Base-by-base conservation (phyloP, 2,329 filamentous ascomycete genomes). In the Falciphora oryzae region DNA sequence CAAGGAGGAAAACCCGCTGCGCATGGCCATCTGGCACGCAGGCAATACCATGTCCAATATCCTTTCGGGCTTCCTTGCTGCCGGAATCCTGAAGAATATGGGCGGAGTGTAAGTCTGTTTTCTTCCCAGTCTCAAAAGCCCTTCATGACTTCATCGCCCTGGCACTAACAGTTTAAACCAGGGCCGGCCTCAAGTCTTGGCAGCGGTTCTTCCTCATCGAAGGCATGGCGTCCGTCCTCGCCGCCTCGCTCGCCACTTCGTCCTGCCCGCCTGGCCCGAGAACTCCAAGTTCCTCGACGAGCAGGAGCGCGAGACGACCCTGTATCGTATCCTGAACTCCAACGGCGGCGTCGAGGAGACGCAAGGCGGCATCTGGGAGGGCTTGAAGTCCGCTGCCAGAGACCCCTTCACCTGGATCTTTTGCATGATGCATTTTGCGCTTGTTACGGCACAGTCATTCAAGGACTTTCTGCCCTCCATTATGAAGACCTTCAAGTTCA, bases 161-260 rank as follows among this genome's bases (percentile, higher is more conserved):
- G 29, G 6, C 29, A 35, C 32, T 35, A 35, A 35, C 32, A 35
- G 2, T 13, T 29, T 13, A 11, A 35, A 13, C 13, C 38, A 50
- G 38, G 18, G 58, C 28, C 22, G 32, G 60, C 10, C 22, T 61
- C 31, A 31, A 53, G n/a, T 50, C 60, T 7, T 90, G 86, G 86
- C 77, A 83, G 22, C 87, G 84, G 86, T 77, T 89, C 0, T 89
- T 89, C 74, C 87, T 89, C 62, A 83, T 89, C 32, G 86, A 89
- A 72, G 87, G 87, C 18, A 76, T 78, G 1, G 80, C 86, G 63
- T 89, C 86, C 1, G 76, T 89, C 32, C 74, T 76, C 18, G 78
- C 89, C 32, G 87, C 87, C 11, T 71, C 83, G 1, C 68, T 72
- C 2, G 78, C 84, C 5, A 79, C 70, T 83, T 84, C 69, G 74